phyloP scores from a whole-genome alignment of 345 rosid genomes.

The Pugionium dolabratum region DNA sequence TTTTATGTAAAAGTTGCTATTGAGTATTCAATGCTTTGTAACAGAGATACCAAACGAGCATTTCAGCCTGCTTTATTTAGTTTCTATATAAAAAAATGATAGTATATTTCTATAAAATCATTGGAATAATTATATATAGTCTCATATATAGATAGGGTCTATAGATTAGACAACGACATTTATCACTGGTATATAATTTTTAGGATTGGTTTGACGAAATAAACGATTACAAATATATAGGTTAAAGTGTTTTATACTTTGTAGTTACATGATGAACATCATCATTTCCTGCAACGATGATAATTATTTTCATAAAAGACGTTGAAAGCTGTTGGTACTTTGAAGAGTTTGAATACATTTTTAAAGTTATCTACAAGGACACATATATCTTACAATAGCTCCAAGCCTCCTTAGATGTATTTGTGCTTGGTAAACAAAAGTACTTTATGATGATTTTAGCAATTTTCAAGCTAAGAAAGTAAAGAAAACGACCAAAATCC shows the following conservation, averaged over 20 bases:
- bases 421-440: not conserved
- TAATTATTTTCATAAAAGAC: conserved; percentile 27
- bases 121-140: not conserved
- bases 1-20: conserved; percentile 32
- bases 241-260: conserved; percentile 30
- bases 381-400: too few species aligned
- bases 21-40: conserved; percentile 39
- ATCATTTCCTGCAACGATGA: not conserved
- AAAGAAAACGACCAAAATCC: too few species aligned
- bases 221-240: not conserved
- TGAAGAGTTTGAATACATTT: conserved; percentile 8
- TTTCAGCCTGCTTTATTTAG: conserved; percentile 14
- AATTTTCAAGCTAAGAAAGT: too few species aligned
- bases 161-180: conserved; percentile 14
- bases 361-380: not conserved
- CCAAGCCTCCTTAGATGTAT: not conserved
- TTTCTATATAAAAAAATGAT: not conserved
- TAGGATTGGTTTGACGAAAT: conserved; percentile 7
- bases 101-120: not conserved
- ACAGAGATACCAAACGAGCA: conserved; percentile 28
- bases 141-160: not conserved
- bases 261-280: conserved; percentile 30
- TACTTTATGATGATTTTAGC: too few species aligned
- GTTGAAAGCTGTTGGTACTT: conserved; percentile 27
- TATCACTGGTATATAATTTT: conserved; percentile 20